Evolutionary conservation across 768 basidiomycete species (phyloP), one percentile per base, ranked within the genome.

Genomic region (Kwoniella sp.): DNA sequence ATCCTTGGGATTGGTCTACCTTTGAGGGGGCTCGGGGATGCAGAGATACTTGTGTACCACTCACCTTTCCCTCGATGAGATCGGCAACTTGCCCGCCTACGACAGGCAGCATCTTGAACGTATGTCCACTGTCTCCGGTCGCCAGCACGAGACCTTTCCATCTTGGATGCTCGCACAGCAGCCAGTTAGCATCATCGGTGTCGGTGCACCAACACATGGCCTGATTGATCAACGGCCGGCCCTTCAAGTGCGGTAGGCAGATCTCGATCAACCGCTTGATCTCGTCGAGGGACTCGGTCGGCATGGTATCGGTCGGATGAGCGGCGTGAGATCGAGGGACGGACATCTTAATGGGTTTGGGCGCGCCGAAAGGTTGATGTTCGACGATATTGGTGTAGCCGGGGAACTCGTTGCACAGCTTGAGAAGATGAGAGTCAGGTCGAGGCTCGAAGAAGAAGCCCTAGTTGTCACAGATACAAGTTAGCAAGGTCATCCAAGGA

Each of bases 401-500:
- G 7, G 72, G 61, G 64, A 80, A 80, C 63, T 80, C 76, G 67
- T 79, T 74, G 69, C 73, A 74, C 1, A 77, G 56, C 58, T 79
- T 77, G 55, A 79, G 54, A 15, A 77, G 52, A 11, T 55, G 29
- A 5, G 29, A 58, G 17, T 48, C 69, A 48, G 57, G 48, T 45
- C 52, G 61, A 7, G 77, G 77, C 60, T 80, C 77, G 45, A 80
- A 71, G 66, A 74, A 76, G 68, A 80, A 80, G 4, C 79, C 79
- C 67, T 78, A n/a, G 23, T 26, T 7, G 50, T 4, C 4, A 28
- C 23, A 4, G 38, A 41, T 41, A 9, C 38, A 41, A n/a, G n/a
- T n/a, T n/a, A n/a, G n/a, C n/a, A n/a, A n/a, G n/a, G n/a, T n/a
- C n/a, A n/a, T n/a, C n/a, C n/a, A n/a, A n/a, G 38, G 38, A 41